Evolutionary conservation across 2,329 filamentous ascomycete genomes (phyloP), one percentile per base, ranked within the genome.

Genomic region (Didymella lethalis): DNA sequence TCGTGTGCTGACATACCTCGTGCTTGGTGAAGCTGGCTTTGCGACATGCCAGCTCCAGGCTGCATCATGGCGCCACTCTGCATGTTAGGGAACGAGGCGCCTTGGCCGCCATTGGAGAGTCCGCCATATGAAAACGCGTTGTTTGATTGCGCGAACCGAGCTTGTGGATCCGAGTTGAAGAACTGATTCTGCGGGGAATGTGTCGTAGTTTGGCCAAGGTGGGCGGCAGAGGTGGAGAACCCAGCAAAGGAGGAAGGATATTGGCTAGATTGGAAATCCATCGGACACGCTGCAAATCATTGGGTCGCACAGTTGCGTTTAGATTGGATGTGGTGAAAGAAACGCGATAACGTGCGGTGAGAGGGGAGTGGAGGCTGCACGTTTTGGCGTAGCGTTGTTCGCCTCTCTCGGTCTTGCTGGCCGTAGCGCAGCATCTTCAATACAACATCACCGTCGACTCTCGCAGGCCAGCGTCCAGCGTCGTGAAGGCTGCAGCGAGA

Each of bases 201-300:
- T 55, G 69, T 65, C 57, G 56, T 59, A 51, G 56, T 59, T 54
- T 59, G 56, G 56, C 56, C 50, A 54, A 59, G 56, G 56, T 70
- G 68, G 62, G 69, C 65, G 64, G 66, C 64, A 57, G 71, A 74
- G 68, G 66, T 68, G 44, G 66, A 64, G 56, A 59, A 59, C 41
- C 64, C 73, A 70, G 68, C 71, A 65, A 74, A 74, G 63, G 73
- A 69, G 60, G 69, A 57, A 66, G 56, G 50, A 59, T 59, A 59
- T 54, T 72, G 73, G 66, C 68, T 73, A 70, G 56, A 59, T 59
- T 72, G 74, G 69, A 76, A 77, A 73, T 77, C 75, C 75, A 77
- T 77, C 63, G 68, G 58, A 64, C 57, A 58, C 61, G 52, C 61
- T 68, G 63, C 64, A 63, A 72, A 63, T 74, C 74, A 77, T 75